Conservation (phyloP, 768 basidiomycete genomes). For the Tylopilus sp. region DNA sequence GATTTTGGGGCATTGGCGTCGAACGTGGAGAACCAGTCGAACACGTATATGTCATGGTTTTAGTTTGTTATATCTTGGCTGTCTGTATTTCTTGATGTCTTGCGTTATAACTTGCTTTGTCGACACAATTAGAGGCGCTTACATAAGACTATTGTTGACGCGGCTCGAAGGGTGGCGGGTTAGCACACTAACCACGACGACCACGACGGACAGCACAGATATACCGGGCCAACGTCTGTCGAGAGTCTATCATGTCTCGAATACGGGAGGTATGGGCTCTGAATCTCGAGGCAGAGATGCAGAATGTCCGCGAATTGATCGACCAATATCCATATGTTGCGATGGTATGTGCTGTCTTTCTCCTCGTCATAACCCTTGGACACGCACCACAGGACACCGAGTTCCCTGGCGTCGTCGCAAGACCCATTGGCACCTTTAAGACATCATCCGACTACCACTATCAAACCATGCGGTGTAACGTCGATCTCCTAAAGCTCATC, state of each 20-base stretch:
- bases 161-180: conserved; percentile 15
- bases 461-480: conserved; percentile 99
- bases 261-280: conserved; percentile 96
- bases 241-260: conserved; percentile 53
- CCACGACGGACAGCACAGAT: conserved; percentile 4
- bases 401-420: conserved; percentile 96
- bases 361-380: background rate
- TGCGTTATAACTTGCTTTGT: conserved; percentile 1
- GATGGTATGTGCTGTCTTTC: conserved; percentile 56
- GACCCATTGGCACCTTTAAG: conserved; percentile 94
- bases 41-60: conserved; percentile 66
- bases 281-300: conserved; percentile 92
- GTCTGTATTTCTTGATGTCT: conserved; percentile 16
- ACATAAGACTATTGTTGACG: conserved; percentile 26
- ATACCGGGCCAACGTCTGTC: conserved; percentile 1
- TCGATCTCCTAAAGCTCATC: conserved; percentile 96
- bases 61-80: conserved; percentile 28
- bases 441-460: conserved; percentile 98
- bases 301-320: conserved; percentile 78
- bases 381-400: conserved; percentile 81
- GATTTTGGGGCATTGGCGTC: conserved; percentile 57
- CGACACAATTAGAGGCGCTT: conserved; percentile 13
- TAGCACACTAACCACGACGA: conserved; percentile 22
- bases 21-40: conserved; percentile 54
- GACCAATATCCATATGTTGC: conserved; percentile 92